Percentiles rank a stretch among this genome's conserved stretches.
These are phyloP conservation scores for Globisporangium abappressorium DNA, from an alignment of 352 stramenopile species.

Conservation along the genomic window DNA sequence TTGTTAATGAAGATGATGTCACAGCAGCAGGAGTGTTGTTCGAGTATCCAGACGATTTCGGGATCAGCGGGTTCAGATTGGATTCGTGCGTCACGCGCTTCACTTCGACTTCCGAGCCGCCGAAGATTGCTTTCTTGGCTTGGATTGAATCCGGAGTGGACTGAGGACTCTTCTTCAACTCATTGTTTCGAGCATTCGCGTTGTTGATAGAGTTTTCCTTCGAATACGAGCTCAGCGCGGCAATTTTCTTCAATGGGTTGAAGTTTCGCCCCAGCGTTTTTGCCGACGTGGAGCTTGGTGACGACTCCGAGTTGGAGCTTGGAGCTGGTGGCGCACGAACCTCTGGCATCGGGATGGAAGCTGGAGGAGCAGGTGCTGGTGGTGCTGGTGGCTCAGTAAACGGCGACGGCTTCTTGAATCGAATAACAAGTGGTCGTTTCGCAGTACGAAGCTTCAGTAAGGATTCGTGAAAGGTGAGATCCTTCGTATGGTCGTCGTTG, in stretches of 20 bases:
- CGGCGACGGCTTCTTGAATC: conserved; percentile 71
- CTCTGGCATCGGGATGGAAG: neutral
- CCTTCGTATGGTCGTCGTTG: conserved; percentile 75
- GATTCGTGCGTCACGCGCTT: conserved; percentile 34
- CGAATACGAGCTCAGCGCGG: conserved; percentile 33
- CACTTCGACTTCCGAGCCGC: conserved; percentile 32
- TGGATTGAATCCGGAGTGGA: conserved; percentile 22
- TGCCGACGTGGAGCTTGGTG: neutral
- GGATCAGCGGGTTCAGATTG: conserved; percentile 4
- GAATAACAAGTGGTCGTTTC: conserved; percentile 79
- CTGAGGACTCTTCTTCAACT: conserved; percentile 20
- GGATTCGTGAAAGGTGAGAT: conserved; percentile 76
- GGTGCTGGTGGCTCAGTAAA: conserved; percentile 29
- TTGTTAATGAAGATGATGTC: conserved; percentile 8
- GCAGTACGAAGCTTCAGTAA: conserved; percentile 82
- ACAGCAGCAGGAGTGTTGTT: conserved; percentile 11
- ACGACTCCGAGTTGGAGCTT: conserved; percentile 19
- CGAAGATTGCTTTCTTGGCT: conserved; percentile 17
- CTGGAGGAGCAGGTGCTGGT: conserved; percentile 16
- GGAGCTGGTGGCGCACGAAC: conserved; percentile 14
- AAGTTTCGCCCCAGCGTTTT: conserved; percentile 34
- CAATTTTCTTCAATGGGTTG: conserved; percentile 67
- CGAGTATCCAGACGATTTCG: conserved; percentile 11
- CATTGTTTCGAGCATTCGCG: conserved; percentile 26
- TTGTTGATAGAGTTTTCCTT: conserved; percentile 46